phyloP scores from a whole-genome alignment of 1,139 yeast species.

The Barnettozyma hawaiiensis region DNA sequence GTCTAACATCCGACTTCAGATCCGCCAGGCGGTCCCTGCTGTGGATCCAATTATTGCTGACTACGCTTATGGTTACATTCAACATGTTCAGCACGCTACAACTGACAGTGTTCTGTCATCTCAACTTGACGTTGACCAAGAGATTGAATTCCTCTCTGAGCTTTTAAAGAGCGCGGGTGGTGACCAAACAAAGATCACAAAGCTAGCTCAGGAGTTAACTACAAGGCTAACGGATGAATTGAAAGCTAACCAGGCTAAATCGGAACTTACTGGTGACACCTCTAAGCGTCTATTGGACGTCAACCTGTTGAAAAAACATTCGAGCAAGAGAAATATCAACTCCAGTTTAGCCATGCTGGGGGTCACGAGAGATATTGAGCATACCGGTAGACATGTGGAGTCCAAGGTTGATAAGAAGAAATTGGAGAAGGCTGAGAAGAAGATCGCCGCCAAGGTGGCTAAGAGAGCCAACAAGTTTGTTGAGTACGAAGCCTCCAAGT shows the following conservation, averaged over 20 bases:
- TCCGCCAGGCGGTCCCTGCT: conserved; percentile 85
- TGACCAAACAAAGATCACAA: conserved; percentile 46
- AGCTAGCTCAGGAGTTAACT: conserved; percentile 41
- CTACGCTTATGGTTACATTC: conserved; percentile 85
- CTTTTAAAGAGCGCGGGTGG: conserved; percentile 83
- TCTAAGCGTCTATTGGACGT: conserved; percentile 75
- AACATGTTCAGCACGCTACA: conserved; percentile 67
- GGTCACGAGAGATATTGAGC: conserved; percentile 80
- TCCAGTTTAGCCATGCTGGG: conserved; percentile 67
- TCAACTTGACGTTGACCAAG: conserved; percentile 58
- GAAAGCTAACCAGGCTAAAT: conserved; percentile 63
- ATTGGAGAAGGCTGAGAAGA: conserved; percentile 93
- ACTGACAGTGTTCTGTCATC: conserved; percentile 80
- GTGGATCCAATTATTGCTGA: conserved; percentile 89
- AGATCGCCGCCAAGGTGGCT: conserved; percentile 94
- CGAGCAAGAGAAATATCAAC: conserved; percentile 58
- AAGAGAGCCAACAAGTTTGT: conserved; percentile 87
- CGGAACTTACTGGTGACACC: conserved; percentile 69
- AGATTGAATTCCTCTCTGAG: conserved; percentile 57
- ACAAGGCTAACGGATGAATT: conserved; percentile 51
- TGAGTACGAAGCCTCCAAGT: conserved; percentile 84
- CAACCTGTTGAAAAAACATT: conserved; percentile 57
- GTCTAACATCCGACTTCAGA: conserved; percentile 42
- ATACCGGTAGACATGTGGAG: conserved; percentile 87
- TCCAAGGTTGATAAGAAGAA: conserved; percentile 94